A percentile compares a stretch with the other conserved stretches of the same genome.
Evolutionary conservation across 2,329 filamentous ascomycete species (phyloP).

Genomic region (Phaeosphaeriaceae sp.): DNA sequence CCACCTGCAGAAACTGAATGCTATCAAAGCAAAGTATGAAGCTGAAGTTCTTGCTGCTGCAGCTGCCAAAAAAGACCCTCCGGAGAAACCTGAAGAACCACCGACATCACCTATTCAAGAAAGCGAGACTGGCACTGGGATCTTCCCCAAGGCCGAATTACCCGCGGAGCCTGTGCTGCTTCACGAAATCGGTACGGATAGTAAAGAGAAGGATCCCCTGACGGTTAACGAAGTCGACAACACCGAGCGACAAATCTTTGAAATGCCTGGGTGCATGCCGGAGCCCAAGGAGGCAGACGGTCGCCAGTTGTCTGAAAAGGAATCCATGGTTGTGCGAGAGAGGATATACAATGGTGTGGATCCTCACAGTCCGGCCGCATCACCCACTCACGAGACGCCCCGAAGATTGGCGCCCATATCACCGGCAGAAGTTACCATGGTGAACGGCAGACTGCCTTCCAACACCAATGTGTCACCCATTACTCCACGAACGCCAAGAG

Average conservation of each 20-base stretch:
- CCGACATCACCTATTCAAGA: slow-evolving; percentile 31
- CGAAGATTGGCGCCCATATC: slow-evolving; percentile 32
- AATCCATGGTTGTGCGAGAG: slow-evolving; percentile 55
- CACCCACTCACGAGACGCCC: slow-evolving; percentile 28
- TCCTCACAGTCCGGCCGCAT: slow-evolving; percentile 25
- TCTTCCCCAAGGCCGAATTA: slow-evolving; percentile 57
- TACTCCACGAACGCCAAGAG: slow-evolving; percentile 40
- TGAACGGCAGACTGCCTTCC: slow-evolving; percentile 30
- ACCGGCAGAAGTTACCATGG: slow-evolving; percentile 36
- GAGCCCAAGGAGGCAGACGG: slow-evolving; percentile 59
- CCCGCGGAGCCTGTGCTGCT: slow-evolving; percentile 36
- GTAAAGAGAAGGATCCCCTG: slow-evolving; percentile 24
- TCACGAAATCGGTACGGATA: slow-evolving; percentile 20
- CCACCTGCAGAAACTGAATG: slow-evolving; percentile 25
- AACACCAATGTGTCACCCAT: slow-evolving; percentile 33
- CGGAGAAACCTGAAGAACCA: slow-evolving; percentile 28
- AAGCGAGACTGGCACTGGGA: slow-evolving; percentile 31
- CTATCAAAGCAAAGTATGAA: slow-evolving; percentile 33
- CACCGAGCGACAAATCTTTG: slow-evolving; percentile 51
- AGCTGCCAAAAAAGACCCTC: slow-evolving; percentile 25
- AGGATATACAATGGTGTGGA: slow-evolving; percentile 55
- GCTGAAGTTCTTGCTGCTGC: slow-evolving; percentile 28
- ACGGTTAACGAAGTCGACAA: slow-evolving; percentile 43
- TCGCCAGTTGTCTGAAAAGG: slow-evolving; percentile 56
- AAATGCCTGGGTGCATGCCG: slow-evolving; percentile 64